Base-by-base conservation (phyloP, 1,139 yeast species). In the Schizosaccharomyces versatilis region DNA sequence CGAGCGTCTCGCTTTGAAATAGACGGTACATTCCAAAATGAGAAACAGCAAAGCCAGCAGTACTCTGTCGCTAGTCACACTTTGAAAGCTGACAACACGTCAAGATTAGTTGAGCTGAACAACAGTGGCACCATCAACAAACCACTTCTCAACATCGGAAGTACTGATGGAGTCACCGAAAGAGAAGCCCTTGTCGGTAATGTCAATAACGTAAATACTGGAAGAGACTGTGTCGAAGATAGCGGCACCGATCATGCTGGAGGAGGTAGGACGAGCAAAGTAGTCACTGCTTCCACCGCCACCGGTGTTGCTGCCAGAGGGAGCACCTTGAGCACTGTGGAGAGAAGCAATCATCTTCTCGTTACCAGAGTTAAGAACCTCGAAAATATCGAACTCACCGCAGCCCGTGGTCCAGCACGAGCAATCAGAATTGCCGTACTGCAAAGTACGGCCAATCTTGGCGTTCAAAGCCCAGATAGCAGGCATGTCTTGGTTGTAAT, bases 381-480 rank as follows among this genome's bases (percentile, higher is more conserved):
- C 98, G 64, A 88, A 88, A 59, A 85, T 72, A 68, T 90, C 98
- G 62, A 88, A 74, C 72, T 90, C 98, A 68, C 97, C 97, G 71
- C 98, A 90, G 54, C 97, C 97, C 47, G 94, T 77, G 61, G 78
- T 67, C 98, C 98, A 90, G 75, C 97, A 90, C 36, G 96, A 85
- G 73, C 96, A 83, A 10, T 73, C 70, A 57, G 79, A 69, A 57
- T 72, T 73, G 66, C 93, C 93, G 66, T 88, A 90, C 71, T 90
- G 96, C 59, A 83, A 69, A 56, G 95, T 88, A 72, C 97, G 80
- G 65, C 97, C 95, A 63, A 88, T 84, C 69, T 84, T 81, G 51
- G 96, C 95, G 66, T 88, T 88, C 66, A 88, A 77, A 65, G 88
- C 73, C 98, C 96, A 88, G 64, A 88, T 79, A 48, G 96, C 96